Evolutionary conservation across 2,329 filamentous ascomycete genomes (phyloP), one percentile per base, ranked within the genome.

Genomic region (Aspergillus aculeatinus): DNA sequence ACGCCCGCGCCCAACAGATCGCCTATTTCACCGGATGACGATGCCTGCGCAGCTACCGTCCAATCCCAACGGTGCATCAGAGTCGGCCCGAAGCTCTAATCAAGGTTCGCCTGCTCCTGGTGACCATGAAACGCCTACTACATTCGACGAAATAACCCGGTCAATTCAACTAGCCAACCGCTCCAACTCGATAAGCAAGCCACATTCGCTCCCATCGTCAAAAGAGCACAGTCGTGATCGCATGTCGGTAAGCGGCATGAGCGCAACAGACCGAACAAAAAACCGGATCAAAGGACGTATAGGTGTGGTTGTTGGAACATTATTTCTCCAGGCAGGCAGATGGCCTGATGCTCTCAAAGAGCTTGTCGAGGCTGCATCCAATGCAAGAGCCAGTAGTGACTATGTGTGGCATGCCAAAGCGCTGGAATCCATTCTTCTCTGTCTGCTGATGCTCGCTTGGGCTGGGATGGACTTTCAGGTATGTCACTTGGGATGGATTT

Each of bases 321-420:
- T 97, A 65, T 96, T 94, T 73, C 85, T 99, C 67, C 90, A 93
- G 75, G 90, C 92, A 56, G 95, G 95, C 27, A 87, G 92, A 63
- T 97, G 95, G 92, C 85, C 83, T 51, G 93, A 98, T 77, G 93
- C 94, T 7, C 76, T 98, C 50, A 89, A 87, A 72, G 91, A 96
- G 71, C 84, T 97, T 23, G 82, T 87, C 10, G 94, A 97, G 61
- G 91, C 89, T 57, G 92, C 90, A 2, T 85, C 85, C 10, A 86
- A 89, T 67, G 89, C 92, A 16, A 89, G 91, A 68, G 87, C 87
- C 42, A 85, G 90, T 60, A 93, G 92, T 68, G 95, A 99, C 76
- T 91, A 96, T 75, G 75, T 98, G n/a, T 99, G 95, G 94, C 92
- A 97, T 77, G 95, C 91, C 19, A 98, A 98, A 76, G 93, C 92